These are phyloP conservation scores for Bocquillonia castaneifolia DNA, from an alignment of 441 rosid genomes.

Conservation along the genomic window DNA sequence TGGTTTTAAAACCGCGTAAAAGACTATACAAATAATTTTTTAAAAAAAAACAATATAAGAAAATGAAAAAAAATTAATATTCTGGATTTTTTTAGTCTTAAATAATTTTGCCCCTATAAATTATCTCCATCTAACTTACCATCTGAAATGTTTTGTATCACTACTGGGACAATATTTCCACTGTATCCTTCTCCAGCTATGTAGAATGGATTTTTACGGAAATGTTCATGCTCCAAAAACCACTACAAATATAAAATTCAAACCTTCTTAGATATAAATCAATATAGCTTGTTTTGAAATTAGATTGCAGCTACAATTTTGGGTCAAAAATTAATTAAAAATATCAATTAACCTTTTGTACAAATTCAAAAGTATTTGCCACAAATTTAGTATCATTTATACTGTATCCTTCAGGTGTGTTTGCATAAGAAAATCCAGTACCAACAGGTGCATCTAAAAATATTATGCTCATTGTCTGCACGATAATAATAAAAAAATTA, in stretches of 20 bases:
- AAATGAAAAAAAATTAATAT: not conserved
- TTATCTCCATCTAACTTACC: not conserved
- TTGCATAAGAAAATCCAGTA: conserved; percentile 26
- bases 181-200: conserved; percentile 1
- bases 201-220: not conserved
- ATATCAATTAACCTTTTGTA: conserved; percentile 24
- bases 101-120: no score
- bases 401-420: conserved; percentile 21
- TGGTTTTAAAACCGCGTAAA: no score
- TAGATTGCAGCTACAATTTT: no score
- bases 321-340: no score
- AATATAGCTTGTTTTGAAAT: no score
- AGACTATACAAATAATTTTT: no score
- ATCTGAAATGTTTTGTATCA: not conserved
- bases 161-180: conserved; percentile 3
- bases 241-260: not conserved
- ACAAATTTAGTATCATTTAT: conserved; percentile 23
- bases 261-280: not conserved
- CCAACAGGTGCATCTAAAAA: conserved; percentile 15
- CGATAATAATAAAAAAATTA: not conserved
- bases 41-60: not conserved
- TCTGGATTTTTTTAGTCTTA: no score
- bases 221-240: not conserved
- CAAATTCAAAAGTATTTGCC: conserved; percentile 22
- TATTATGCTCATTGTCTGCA: conserved; percentile 4